phyloP scores from a whole-genome alignment of 805 yeast species.

The Citeromyces matritensis region DNA sequence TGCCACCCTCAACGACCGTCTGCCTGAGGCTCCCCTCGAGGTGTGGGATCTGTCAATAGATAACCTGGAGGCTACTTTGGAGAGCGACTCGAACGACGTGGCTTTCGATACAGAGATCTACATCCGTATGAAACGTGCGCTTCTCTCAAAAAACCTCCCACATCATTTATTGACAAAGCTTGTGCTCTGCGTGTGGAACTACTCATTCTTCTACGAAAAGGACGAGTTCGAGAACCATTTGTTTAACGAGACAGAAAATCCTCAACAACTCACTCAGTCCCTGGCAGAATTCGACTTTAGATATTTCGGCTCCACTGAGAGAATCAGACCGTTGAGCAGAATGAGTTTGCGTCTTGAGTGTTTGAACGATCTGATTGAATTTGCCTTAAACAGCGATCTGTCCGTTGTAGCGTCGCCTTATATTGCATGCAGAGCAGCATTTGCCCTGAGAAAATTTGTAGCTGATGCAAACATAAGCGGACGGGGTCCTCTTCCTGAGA shows the following conservation, averaged over 20 bases:
- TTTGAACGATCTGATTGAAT: constrained; percentile 31
- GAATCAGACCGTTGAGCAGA: constrained; percentile 26
- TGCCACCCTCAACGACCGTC: no score
- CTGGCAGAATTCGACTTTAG: constrained; percentile 27
- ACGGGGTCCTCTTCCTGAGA: constrained; percentile 46
- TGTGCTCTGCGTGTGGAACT: constrained; percentile 33
- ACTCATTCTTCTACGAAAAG: constrained; percentile 43
- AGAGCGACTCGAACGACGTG: constrained; percentile 15
- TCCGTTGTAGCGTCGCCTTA: constrained; percentile 23
- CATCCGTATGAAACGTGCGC: background rate
- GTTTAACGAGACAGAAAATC: constrained; percentile 9
- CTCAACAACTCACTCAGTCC: constrained; percentile 17
- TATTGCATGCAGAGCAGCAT: constrained; percentile 40
- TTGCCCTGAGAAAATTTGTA: constrained; percentile 46
- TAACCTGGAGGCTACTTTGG: no score
- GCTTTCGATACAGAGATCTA: constrained; percentile 10
- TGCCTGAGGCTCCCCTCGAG: no score
- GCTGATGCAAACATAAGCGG: constrained; percentile 47
- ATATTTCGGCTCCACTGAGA: constrained; percentile 51
- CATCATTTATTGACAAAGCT: constrained; percentile 11
- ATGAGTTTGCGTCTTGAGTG: constrained; percentile 37
- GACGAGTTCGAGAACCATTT: constrained; percentile 33
- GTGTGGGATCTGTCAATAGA: no score
- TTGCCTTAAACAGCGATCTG: constrained; percentile 9
- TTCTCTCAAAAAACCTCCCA: constrained; percentile 4